These are phyloP conservation scores for Hydnum rufescens DNA, from an alignment of 768 basidiomycete genomes.

Conservation along the genomic window DNA sequence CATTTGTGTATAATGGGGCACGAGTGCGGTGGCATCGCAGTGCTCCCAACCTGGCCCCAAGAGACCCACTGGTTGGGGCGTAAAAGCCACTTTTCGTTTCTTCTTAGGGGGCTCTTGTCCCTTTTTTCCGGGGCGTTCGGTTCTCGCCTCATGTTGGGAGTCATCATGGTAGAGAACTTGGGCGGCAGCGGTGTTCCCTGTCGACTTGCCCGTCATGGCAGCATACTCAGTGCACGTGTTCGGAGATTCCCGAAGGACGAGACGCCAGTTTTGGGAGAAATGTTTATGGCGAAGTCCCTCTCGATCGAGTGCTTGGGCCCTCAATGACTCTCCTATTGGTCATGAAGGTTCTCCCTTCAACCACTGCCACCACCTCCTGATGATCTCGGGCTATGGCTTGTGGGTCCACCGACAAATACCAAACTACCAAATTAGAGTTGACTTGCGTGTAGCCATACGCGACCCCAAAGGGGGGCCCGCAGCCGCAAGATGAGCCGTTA, in stretches of 20 bases:
- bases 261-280: neutral
- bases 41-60: slow-evolving; percentile 17
- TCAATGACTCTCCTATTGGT: neutral
- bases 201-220: neutral
- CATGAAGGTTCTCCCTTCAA: neutral
- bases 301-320: neutral
- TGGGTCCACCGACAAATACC: neutral
- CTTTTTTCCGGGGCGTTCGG: neutral
- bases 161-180: neutral
- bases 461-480: no score
- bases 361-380: neutral
- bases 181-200: neutral
- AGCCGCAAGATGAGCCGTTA: neutral
- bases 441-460: no score
- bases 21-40: slow-evolving; percentile 54
- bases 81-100: neutral
- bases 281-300: neutral
- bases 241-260: no score
- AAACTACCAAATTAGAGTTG: neutral
- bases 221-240: neutral
- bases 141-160: neutral
- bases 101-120: neutral
- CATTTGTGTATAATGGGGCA: slow-evolving; percentile 43
- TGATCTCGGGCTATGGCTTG: neutral
- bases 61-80: neutral